Evolutionary conservation across 768 basidiomycete genomes (phyloP).

Genomic region (Serendipita sp.): DNA sequence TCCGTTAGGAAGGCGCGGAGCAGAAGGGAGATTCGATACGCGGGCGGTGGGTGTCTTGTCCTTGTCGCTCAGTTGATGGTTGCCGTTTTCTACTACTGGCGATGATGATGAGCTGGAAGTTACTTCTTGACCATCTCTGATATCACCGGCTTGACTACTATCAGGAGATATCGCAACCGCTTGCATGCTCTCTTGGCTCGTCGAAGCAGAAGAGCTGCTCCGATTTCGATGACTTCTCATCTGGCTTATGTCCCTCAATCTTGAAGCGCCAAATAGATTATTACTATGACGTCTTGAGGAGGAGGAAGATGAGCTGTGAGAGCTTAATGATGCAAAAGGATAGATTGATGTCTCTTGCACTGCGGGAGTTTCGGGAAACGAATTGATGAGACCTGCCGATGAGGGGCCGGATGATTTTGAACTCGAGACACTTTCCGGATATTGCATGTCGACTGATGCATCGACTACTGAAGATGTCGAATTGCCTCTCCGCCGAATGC

Average conservation of each 20-base stretch:
- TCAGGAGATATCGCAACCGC: neutral
- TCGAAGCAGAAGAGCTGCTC: neutral
- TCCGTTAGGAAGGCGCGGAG: neutral
- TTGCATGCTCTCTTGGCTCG: neutral
- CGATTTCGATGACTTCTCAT: conserved; percentile 24
- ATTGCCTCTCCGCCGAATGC: conserved; percentile 6
- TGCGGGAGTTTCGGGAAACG: neutral
- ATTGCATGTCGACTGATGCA: neutral
- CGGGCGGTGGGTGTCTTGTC: conserved; percentile 23
- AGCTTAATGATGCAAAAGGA: conserved; percentile 1
- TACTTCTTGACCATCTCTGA: neutral
- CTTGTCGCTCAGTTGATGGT: neutral
- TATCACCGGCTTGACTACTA: neutral
- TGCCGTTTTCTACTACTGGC: neutral
- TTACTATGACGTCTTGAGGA: conserved; percentile 41
- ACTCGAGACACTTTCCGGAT: conserved; percentile 1
- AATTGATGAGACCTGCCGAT: neutral
- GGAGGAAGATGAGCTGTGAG: conserved; percentile 9
- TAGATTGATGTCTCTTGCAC: conserved; percentile 6
- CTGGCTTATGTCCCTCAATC: conserved; percentile 58
- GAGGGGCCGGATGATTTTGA: neutral
- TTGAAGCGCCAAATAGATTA: conserved; percentile 71
- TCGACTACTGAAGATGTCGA: neutral
- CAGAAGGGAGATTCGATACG: neutral
- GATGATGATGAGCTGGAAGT: neutral